Evolutionary conservation across 306 rosid species (phyloP).

Genomic region (Gleditsia sinensis): DNA sequence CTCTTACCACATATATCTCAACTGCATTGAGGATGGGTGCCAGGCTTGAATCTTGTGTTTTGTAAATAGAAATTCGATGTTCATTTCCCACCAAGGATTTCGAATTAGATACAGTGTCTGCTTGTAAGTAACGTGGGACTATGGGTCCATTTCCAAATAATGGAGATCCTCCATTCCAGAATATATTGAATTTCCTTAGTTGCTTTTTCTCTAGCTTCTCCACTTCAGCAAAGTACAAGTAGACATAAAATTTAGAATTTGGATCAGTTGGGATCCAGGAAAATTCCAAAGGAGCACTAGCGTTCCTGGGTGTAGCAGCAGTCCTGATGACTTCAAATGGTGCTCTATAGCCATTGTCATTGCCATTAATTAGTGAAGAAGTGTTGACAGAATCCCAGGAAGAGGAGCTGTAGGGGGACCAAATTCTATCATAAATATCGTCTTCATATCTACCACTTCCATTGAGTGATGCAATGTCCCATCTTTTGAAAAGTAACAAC

Average conservation of each 20-base stretch:
- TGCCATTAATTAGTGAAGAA: constrained; percentile 30
- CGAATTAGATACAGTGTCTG: constrained; percentile 40
- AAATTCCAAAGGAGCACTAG: constrained; percentile 47
- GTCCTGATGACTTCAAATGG: constrained; percentile 60
- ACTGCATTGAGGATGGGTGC: constrained; percentile 72
- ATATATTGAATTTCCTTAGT: constrained; percentile 54
- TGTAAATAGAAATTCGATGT: constrained; percentile 54
- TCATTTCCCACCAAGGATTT: constrained; percentile 55
- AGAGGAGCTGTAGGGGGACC: constrained; percentile 46
- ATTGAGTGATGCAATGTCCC: constrained; percentile 51
- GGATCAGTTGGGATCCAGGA: constrained; percentile 50
- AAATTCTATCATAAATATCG: constrained; percentile 60
- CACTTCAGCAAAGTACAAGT: constrained; percentile 57
- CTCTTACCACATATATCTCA: constrained; percentile 53
- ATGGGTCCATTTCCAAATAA: constrained; percentile 44
- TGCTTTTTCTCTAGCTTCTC: constrained; percentile 50
- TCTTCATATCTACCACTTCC: constrained; percentile 57
- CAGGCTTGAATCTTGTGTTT: constrained; percentile 49
- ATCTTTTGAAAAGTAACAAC: constrained; percentile 50
- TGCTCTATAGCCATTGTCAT: constrained; percentile 45
- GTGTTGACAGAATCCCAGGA: constrained; percentile 51
- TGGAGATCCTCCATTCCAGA: constrained; percentile 72
- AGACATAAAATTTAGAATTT: constrained; percentile 46
- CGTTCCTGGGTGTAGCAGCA: constrained; percentile 50
- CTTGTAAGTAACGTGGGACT: constrained; percentile 39